Percentiles rank a stretch among this genome's conserved stretches.
These are phyloP conservation scores for Suhomyces sp. DNA, from an alignment of 805 yeast genomes.

Conservation along the genomic window DNA sequence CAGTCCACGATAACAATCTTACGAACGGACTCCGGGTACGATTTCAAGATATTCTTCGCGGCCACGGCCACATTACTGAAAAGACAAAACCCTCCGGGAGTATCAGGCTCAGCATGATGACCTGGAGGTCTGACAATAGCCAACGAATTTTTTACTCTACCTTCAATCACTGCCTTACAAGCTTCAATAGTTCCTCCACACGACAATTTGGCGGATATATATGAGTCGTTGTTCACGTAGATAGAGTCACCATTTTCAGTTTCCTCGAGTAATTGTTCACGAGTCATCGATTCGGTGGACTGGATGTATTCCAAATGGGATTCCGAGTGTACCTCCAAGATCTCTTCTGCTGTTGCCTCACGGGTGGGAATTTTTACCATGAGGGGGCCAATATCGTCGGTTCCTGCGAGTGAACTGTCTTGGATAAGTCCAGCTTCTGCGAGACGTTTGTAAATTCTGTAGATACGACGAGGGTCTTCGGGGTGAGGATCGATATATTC, in stretches of 20 bases:
- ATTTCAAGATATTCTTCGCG: constrained; percentile 75
- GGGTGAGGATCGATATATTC: constrained; percentile 99
- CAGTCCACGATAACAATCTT: constrained; percentile 85
- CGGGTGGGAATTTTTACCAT: constrained; percentile 90
- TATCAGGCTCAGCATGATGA: constrained; percentile 97
- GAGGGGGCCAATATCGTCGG: constrained; percentile 75
- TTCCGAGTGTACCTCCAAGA: constrained; percentile 78
- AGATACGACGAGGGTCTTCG: constrained; percentile 95
- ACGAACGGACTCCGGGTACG: constrained; percentile 86
- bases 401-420: constrained; percentile 73
- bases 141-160: constrained; percentile 82
- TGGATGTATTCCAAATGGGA: constrained; percentile 76
- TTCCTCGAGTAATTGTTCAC: constrained; percentile 72
- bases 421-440: constrained; percentile 91
- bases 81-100: constrained; percentile 96
- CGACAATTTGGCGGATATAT: constrained; percentile 80
- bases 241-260: constrained; percentile 94
- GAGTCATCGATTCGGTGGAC: constrained; percentile 72
- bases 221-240: constrained; percentile 89
- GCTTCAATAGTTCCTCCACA: constrained; percentile 98
- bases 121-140: constrained; percentile 99
- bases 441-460: constrained; percentile 85
- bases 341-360: constrained; percentile 85
- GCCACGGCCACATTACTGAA: constrained; percentile 98
- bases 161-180: constrained; percentile 91